Percentiles rank a stretch among this genome's conserved stretches.
Conservation (phyloP, 225 moss, liverwort and hornwort genomes). For the Lunularia cruciata region DNA sequence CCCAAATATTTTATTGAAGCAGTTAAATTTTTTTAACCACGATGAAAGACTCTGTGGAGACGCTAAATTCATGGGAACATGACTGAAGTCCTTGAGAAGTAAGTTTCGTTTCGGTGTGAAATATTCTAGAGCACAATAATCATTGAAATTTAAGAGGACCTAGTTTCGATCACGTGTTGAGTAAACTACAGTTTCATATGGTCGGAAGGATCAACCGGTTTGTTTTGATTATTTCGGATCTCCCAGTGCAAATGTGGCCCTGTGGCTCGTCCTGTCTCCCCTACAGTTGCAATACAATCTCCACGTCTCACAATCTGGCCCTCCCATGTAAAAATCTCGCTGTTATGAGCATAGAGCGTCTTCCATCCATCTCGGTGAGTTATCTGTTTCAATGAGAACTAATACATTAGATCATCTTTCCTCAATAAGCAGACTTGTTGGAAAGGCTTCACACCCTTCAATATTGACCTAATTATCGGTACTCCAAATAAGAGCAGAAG, state of each 20-base stretch:
- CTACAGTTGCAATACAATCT: constrained; percentile 38
- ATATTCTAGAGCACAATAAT: too few species aligned
- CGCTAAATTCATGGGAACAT: too few species aligned
- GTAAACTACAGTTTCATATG: constrained; percentile 26
- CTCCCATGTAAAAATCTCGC: constrained; percentile 46
- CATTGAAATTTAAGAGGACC: too few species aligned
- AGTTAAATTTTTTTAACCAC: too few species aligned
- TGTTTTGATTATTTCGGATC: constrained; percentile 31
- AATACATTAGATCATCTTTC: background rate
- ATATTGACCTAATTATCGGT: too few species aligned
- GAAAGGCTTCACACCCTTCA: too few species aligned
- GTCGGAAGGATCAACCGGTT: constrained; percentile 33
- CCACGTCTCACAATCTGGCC: constrained; percentile 38
- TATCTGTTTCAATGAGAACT: constrained; percentile 22
- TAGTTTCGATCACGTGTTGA: background rate
- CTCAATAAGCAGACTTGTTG: too few species aligned
- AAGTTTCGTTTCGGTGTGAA: too few species aligned
- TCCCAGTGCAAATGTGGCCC: constrained; percentile 46
- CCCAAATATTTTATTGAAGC: too few species aligned
- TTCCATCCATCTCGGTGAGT: constrained; percentile 44
- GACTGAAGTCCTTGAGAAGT: too few species aligned
- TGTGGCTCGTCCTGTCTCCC: constrained; percentile 40
- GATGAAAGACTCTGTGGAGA: too few species aligned
- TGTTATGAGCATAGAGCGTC: constrained; percentile 41
- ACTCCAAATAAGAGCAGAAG: too few species aligned